Conservation (phyloP, 1,284 basidiomycete genomes). For the Pseudozyma hubeiensis region DNA sequence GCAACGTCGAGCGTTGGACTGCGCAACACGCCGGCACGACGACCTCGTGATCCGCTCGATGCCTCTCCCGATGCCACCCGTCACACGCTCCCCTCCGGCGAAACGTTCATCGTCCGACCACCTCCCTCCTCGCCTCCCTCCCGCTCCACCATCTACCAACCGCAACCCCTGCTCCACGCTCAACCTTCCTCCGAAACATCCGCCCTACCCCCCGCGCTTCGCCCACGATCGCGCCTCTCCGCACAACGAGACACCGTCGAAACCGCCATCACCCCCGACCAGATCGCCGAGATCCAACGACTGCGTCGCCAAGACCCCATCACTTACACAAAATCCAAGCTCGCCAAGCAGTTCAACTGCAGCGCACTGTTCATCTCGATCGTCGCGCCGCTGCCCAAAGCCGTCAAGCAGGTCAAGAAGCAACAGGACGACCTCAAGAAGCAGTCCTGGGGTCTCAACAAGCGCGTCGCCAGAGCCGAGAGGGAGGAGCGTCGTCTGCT, state of each 20-base stretch:
- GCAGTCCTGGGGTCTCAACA: slow-evolving; percentile 61
- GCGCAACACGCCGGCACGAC: slow-evolving; percentile 61
- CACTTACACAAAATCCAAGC: slow-evolving; percentile 46
- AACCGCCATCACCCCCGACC: slow-evolving; percentile 34
- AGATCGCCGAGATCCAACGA: slow-evolving; percentile 59
- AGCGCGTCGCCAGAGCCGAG: slow-evolving; percentile 51
- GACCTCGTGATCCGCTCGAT: slow-evolving; percentile 63
- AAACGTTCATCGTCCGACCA: slow-evolving; percentile 64
- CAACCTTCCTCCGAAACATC: slow-evolving; percentile 15
- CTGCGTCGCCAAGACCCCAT: slow-evolving; percentile 56
- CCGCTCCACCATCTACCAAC: slow-evolving; percentile 38
- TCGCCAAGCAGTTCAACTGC: slow-evolving; percentile 61
- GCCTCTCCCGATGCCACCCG: slow-evolving; percentile 48
- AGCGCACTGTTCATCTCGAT: slow-evolving; percentile 60
- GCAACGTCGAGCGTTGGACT: slow-evolving; percentile 34
- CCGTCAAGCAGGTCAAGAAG: slow-evolving; percentile 37
- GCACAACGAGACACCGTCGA: neutral
- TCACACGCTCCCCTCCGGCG: slow-evolving; percentile 55
- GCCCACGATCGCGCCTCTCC: slow-evolving; percentile 20
- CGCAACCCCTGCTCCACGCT: slow-evolving; percentile 46
- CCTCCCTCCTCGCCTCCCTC: slow-evolving; percentile 47
- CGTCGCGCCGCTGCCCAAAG: slow-evolving; percentile 58
- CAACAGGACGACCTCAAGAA: slow-evolving; percentile 45
- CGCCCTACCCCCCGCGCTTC: slow-evolving; percentile 47
- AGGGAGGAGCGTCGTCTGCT: slow-evolving; percentile 54